Evolutionary conservation across 208 protist genomes (phyloP).

Genomic region (Trypanosoma vivax): DNA sequence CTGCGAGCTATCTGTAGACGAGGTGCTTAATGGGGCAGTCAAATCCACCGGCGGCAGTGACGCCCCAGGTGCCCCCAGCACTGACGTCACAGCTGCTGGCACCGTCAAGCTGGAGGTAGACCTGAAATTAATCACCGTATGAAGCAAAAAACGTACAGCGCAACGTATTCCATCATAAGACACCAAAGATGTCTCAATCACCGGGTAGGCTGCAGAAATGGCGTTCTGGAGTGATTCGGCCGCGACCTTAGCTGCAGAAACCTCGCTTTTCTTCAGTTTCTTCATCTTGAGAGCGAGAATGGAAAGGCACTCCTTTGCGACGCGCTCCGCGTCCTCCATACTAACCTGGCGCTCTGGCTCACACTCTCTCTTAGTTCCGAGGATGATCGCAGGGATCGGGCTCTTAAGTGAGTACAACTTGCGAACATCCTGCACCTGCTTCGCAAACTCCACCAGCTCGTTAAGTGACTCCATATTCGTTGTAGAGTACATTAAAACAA

Average conservation of each 20-base stretch:
- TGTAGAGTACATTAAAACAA: conserved; percentile 65
- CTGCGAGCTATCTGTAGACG: no score
- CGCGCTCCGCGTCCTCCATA: conserved; percentile 19
- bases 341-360: background rate
- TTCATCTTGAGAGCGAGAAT: conserved; percentile 6
- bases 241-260: background rate
- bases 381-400: conserved; percentile 42
- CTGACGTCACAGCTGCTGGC: background rate
- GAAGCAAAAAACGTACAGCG: conserved; percentile 3
- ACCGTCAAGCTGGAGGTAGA: background rate
- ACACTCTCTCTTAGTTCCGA: conserved; percentile 42
- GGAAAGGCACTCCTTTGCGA: conserved; percentile 13
- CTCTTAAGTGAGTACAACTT: background rate
- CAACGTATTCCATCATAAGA: background rate
- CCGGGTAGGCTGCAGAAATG: background rate
- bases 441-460: conserved; percentile 22
- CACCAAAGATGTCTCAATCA: background rate
- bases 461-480: conserved; percentile 29
- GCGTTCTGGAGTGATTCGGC: background rate
- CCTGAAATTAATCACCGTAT: background rate
- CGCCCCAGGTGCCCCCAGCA: background rate
- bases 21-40: no score
- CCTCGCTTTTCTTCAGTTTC: background rate
- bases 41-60: background rate
- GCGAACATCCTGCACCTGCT: conserved; percentile 32